Conservation (phyloP, 2,329 filamentous ascomycete species). For the Aschersonia sp. region DNA sequence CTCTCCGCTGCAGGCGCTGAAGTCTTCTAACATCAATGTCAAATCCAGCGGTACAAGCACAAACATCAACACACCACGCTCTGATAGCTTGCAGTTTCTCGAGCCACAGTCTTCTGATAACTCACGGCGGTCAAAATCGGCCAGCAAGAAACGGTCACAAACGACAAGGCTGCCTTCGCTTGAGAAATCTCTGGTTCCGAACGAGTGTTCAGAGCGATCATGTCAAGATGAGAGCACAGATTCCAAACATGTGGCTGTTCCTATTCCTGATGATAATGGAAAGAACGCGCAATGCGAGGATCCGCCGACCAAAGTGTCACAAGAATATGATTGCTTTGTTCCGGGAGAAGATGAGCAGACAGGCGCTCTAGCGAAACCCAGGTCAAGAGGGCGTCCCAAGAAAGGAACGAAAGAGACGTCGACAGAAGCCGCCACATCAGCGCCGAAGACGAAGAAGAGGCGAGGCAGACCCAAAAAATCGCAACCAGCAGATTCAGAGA, state of each 20-base stretch:
- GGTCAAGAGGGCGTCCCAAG: slow-evolving; percentile 18
- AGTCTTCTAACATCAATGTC: slow-evolving; percentile 2
- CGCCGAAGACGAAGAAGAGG: slow-evolving; percentile 15
- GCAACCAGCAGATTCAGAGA: not conserved
- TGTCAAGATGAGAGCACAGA: not conserved
- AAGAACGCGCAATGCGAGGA: not conserved
- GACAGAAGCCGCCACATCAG: not conserved
- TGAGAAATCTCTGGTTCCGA: not conserved
- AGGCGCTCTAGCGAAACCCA: slow-evolving; percentile 7
- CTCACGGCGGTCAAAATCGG: not conserved
- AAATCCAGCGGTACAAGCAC: slow-evolving; percentile 18
- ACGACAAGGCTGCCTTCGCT: not conserved
- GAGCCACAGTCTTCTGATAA: not conserved
- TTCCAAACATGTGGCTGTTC: too few relatives aligned
- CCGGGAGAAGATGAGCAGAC: slow-evolving; percentile 1
- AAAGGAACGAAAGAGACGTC: slow-evolving; percentile 4
- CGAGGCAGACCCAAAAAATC: slow-evolving; percentile 28
- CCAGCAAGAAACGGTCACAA: not conserved
- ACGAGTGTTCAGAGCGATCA: not conserved
- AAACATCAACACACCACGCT: slow-evolving; percentile 20
- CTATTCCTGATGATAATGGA: too few relatives aligned
- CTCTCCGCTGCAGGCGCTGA: slow-evolving; percentile 2
- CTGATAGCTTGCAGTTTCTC: not conserved
- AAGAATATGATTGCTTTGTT: not conserved
- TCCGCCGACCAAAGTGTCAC: not conserved